Evolutionary conservation across 164 flowering plant genomes (phyloP).

Genomic region (Dillenia suffruticosa): DNA sequence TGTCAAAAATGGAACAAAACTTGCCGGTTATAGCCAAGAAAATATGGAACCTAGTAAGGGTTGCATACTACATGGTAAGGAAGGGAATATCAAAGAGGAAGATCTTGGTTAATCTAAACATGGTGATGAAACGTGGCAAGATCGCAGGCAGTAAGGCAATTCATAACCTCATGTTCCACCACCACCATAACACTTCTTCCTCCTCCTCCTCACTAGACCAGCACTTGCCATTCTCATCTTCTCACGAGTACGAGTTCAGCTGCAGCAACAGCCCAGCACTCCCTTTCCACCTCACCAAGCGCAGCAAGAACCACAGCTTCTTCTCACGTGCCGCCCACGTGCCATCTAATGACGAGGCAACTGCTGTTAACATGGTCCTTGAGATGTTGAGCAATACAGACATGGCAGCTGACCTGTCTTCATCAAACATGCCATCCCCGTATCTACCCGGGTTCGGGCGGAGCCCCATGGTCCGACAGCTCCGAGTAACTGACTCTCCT

Average conservation of each 20-base stretch:
- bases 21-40: conserved; percentile 32
- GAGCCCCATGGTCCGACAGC: conserved; percentile 49
- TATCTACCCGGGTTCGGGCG: conserved; percentile 43
- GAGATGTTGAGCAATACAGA: conserved; percentile 37
- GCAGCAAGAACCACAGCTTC: conserved; percentile 16
- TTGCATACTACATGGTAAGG: conserved; percentile 38
- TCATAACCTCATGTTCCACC: conserved; percentile 37
- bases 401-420: conserved; percentile 24
- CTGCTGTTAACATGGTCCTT: conserved; percentile 22
- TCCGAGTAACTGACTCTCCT: conserved; percentile 68
- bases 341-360: conserved; percentile 24
- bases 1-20: conserved; percentile 23
- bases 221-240: conserved; percentile 10
- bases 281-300: conserved; percentile 13
- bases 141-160: conserved; percentile 37
- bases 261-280: conserved; percentile 52
- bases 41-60: conserved; percentile 40
- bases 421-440: too few relatives aligned
- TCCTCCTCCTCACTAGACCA: neutral
- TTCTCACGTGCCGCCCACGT: conserved; percentile 33
- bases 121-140: conserved; percentile 51
- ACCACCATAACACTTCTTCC: conserved; percentile 21
- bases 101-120: conserved; percentile 34
- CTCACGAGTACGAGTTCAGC: conserved; percentile 56
- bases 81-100: conserved; percentile 43